Percentiles rank a stretch among this genome's conserved stretches.
Evolutionary conservation across 768 basidiomycete genomes (phyloP).

Genomic region (Coprinellus micaceus): DNA sequence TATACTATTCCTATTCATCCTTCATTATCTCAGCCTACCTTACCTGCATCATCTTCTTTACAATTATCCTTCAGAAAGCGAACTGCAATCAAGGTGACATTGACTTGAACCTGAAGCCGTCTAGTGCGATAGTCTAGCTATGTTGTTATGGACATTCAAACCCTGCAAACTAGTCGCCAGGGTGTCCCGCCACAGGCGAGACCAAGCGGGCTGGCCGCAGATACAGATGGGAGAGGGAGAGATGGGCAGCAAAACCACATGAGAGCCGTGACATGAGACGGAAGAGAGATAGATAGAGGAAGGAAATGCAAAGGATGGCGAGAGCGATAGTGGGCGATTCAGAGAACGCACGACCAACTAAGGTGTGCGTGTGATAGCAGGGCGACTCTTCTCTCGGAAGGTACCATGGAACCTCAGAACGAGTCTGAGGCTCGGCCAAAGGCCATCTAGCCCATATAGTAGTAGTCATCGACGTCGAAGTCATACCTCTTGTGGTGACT

Average conservation of each 20-base stretch:
- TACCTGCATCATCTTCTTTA: too few species aligned
- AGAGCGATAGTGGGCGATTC: neutral
- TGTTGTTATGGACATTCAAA: neutral
- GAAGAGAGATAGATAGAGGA: slow-evolving; percentile 1
- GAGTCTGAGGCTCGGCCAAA: too few species aligned
- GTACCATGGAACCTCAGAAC: too few species aligned
- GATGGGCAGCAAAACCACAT: neutral
- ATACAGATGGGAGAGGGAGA: neutral
- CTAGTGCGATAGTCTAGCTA: neutral
- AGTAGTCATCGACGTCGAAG: slow-evolving; percentile 3
- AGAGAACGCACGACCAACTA: neutral
- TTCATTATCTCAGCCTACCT: too few species aligned
- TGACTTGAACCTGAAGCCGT: neutral
- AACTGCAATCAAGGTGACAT: neutral
- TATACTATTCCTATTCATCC: too few species aligned
- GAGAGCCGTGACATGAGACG: neutral
- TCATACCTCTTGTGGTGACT: neutral
- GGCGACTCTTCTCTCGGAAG: too few species aligned
- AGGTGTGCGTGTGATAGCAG: too few species aligned
- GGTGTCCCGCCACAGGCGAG: neutral
- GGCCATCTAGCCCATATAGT: neutral
- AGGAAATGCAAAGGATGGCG: too few species aligned
- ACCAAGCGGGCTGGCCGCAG: neutral
- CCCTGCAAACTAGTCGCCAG: neutral
- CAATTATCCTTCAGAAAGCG: neutral